Base-by-base conservation (phyloP, 805 yeast genomes). In the Kodamaea hsintzibuensis region DNA sequence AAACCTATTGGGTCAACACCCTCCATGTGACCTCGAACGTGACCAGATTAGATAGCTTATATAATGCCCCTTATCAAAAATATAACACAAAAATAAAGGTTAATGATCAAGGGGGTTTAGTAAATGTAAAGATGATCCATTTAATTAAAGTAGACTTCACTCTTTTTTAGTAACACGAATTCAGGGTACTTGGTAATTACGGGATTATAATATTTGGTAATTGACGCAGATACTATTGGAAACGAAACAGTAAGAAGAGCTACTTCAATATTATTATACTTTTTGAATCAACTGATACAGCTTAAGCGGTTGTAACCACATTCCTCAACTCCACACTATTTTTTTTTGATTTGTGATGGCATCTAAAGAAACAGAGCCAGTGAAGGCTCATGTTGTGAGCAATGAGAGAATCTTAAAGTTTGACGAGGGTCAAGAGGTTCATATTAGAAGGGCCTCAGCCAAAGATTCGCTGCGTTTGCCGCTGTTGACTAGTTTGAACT, bases 401-500 rank as follows among this genome's bases (percentile, higher is more conserved):
- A 45, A 51, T 33, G 48, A 56, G 17, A 52, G 61, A 39, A 46
- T 52, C 25, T 46, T 63, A 19, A 51, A 51, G 10, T 47, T 62
- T 17, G 45, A 46, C 2, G 57, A 57, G 27, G 62, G 60, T 13
- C 55, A 62, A 22, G 60, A 57, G 39, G 46, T 59, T n/a, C 47
- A 38, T 13, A 50, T 70, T 18, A 55, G 60, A 42, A 62, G 79
- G 49, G 76, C 75, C 14, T 72, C 77, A 3, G 22, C 52, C n/a
- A 65, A 57, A 40, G 74, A 71, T 55, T 37, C 55, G 7, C 42
- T 55, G 17, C 60, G 78, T 49, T 49, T 50, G 18, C 67, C 73
- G 17, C 56, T 54, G 22, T 45, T 56, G n/a, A 55, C 63, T 47
- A 76, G 76, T 57, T 64, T 76, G 51, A 60, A 52, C 57, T 68